These are phyloP conservation scores for Croton laevigatus DNA, from an alignment of 441 rosid genomes.

Conservation along the genomic window DNA sequence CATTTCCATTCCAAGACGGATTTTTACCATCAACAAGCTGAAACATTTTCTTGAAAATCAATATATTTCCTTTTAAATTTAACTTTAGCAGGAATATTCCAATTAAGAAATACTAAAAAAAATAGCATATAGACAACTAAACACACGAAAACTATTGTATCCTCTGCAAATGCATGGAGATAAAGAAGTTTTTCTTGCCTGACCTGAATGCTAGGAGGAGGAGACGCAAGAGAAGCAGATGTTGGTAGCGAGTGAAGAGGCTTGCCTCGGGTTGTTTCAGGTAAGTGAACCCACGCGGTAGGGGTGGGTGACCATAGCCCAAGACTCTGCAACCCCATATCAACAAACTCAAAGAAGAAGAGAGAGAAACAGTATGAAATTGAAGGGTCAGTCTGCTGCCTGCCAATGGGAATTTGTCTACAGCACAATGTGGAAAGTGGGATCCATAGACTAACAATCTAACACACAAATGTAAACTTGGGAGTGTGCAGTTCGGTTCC, in stretches of 20 bases:
- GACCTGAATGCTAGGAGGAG: slow-evolving; percentile 61
- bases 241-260: slow-evolving; percentile 9
- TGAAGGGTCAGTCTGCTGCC: too few relatives aligned
- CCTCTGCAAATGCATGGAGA: too few relatives aligned
- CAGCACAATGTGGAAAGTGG: too few relatives aligned
- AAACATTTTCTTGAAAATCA: slow-evolving; percentile 6
- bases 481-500: too few relatives aligned
- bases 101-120: not conserved
- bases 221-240: too few relatives aligned
- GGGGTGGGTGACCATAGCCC: slow-evolving; percentile 34
- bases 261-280: slow-evolving; percentile 29
- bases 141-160: too few relatives aligned
- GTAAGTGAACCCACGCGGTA: slow-evolving; percentile 16
- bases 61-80: not conserved
- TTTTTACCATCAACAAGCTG: slow-evolving; percentile 69
- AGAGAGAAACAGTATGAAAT: too few relatives aligned
- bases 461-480: too few relatives aligned
- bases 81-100: not conserved
- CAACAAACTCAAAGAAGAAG: not conserved
- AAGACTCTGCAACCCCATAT: slow-evolving; percentile 36
- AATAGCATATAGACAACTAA: not conserved
- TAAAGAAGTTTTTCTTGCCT: too few relatives aligned
- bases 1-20: slow-evolving; percentile 36
- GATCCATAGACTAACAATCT: too few relatives aligned
- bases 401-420: too few relatives aligned